A percentile compares a stretch with the other conserved stretches of the same genome.
These are phyloP conservation scores for Rutidosis leptorrhynchoides DNA, from an alignment of 129 eudicot species.

Conservation along the genomic window DNA sequence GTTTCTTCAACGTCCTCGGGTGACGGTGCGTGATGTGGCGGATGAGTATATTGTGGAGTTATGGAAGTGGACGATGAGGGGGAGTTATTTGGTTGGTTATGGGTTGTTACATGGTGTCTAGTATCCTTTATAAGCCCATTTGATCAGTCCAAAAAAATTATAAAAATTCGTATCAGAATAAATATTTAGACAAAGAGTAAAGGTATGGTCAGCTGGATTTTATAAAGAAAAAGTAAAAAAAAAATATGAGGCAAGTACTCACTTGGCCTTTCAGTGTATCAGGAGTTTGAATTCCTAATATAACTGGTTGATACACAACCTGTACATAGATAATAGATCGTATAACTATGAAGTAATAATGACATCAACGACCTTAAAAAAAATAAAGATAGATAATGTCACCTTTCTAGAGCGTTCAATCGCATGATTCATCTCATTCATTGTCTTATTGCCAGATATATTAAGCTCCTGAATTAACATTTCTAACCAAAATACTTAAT, in stretches of 20 bases:
- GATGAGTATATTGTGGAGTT: not conserved
- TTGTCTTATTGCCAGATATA: conserved; percentile 63
- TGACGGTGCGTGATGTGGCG: not conserved
- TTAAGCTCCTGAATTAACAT: conserved; percentile 94
- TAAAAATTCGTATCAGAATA: not conserved
- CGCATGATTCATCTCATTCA: conserved; percentile 97
- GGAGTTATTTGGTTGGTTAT: not conserved
- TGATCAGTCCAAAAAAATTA: conserved; percentile 65
- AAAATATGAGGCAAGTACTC: conserved; percentile 26
- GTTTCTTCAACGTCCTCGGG: too few relatives aligned
- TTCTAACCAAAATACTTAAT: conserved; percentile 31
- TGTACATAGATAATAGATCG: conserved; percentile 27
- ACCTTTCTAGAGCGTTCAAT: conserved; percentile 96
- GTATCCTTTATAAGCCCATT: conserved; percentile 98
- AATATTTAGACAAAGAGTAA: not conserved
- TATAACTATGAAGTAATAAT: conserved; percentile 17
- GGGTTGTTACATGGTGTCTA: conserved; percentile 69
- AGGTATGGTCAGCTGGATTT: not conserved
- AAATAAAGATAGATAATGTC: not conserved
- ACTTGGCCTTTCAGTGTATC: conserved; percentile 84
- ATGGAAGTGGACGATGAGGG: not conserved
- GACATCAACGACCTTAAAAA: not conserved
- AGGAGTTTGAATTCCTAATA: conserved; percentile 93
- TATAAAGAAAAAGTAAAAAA: not conserved
- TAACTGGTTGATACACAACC: conserved; percentile 95